These are phyloP conservation scores for Mucor sp. DNA, from an alignment of 371 early-diverging fungal species.

Conservation along the genomic window DNA sequence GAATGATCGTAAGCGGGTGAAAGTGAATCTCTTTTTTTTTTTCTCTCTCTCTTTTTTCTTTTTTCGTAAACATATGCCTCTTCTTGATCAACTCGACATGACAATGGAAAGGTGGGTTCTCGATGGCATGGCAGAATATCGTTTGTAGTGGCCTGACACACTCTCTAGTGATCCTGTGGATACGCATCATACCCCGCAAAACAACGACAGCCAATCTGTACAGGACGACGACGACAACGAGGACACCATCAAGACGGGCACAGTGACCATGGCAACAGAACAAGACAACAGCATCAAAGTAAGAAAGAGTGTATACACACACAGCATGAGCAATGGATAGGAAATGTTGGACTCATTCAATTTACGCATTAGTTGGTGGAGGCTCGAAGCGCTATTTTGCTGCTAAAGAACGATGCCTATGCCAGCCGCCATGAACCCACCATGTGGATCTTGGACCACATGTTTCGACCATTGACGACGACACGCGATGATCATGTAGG, in stretches of 20 bases:
- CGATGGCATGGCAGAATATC: no score
- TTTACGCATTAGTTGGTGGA: conserved; percentile 12
- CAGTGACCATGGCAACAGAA: neutral
- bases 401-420: conserved; percentile 7
- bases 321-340: neutral
- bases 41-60: neutral
- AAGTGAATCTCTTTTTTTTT: neutral
- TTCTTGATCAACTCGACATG: neutral
- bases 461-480: conserved; percentile 23
- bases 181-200: neutral
- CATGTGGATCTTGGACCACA: conserved; percentile 27
- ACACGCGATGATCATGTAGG: conserved; percentile 22
- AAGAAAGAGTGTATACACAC: neutral
- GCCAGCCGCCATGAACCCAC: conserved; percentile 15
- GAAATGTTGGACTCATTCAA: neutral
- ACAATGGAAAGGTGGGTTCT: neutral
- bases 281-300: neutral
- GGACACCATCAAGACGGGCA: neutral
- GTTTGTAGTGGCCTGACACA: no score
- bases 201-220: neutral
- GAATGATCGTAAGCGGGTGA: neutral
- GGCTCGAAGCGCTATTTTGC: conserved; percentile 25
- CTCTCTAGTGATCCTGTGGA: neutral
- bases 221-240: neutral
- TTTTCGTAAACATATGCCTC: neutral